Conservation (phyloP, 1,284 basidiomycete genomes). For the Cystobasidium pallidum region DNA sequence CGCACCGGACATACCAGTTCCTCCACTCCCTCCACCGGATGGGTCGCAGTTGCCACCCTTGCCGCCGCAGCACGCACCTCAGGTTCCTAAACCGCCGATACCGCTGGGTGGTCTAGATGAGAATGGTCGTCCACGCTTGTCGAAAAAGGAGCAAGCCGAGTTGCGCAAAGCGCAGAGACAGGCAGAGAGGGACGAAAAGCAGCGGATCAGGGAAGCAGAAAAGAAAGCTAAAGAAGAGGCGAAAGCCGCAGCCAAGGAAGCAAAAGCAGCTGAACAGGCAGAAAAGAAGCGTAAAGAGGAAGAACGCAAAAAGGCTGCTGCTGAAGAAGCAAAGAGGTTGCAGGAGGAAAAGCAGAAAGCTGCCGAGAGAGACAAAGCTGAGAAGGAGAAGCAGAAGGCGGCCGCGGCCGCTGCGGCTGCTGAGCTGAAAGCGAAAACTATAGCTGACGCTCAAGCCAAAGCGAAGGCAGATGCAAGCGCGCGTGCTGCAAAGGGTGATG, state of each 20-base stretch:
- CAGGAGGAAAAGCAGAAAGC: conserved; percentile 31
- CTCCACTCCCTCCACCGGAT: neutral
- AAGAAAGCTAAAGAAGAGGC: conserved; percentile 37
- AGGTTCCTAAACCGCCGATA: neutral
- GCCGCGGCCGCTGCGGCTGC: conserved; percentile 11
- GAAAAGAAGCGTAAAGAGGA: conserved; percentile 34
- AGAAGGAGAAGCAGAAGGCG: conserved; percentile 38
- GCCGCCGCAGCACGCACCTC: neutral
- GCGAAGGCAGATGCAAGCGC: conserved; percentile 12
- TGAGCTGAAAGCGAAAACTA: conserved; percentile 17
- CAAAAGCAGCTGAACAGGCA: conserved; percentile 25
- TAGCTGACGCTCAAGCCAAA: conserved; percentile 15
- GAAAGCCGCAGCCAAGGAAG: conserved; percentile 36
- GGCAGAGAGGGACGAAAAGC: conserved; percentile 38
- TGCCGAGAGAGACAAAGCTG: conserved; percentile 29
- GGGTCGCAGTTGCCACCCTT: neutral
- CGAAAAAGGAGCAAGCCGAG: conserved; percentile 38
- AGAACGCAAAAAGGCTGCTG: conserved; percentile 44
- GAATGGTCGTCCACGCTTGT: conserved; percentile 6
- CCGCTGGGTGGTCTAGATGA: conserved; percentile 13
- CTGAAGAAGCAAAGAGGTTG: conserved; percentile 37
- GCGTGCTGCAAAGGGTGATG: conserved; percentile 3
- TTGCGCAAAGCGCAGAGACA: conserved; percentile 19
- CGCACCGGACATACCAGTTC: conserved; percentile 3
- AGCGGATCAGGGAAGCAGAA: conserved; percentile 22